Evolutionary conservation across 139 green algal genomes (phyloP).

Genomic region (Chloropicon primus): DNA sequence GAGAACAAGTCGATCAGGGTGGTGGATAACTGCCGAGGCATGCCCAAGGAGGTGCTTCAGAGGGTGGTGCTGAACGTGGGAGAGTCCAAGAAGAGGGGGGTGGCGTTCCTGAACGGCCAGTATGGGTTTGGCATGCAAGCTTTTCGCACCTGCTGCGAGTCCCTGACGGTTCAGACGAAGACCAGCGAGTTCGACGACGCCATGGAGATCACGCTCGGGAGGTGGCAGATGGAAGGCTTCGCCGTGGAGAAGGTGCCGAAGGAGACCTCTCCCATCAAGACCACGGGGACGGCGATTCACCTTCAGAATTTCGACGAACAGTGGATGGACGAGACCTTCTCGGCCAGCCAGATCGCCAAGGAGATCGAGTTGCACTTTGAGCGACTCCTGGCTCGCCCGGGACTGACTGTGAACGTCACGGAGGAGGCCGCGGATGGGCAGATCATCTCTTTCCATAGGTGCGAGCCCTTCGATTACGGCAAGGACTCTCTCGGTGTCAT

Average conservation of each 20-base stretch:
- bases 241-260: neutral
- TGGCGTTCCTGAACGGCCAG: slow-evolving; percentile 10
- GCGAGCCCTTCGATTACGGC: neutral
- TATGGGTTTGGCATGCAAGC: slow-evolving; percentile 12
- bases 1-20: neutral
- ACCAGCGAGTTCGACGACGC: neutral
- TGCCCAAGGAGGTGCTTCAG: slow-evolving; percentile 2
- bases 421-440: neutral
- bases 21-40: slow-evolving; percentile 10
- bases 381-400: neutral
- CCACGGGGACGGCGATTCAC: neutral
- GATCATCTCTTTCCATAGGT: neutral
- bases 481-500: neutral
- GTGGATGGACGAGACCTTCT: slow-evolving; percentile 4
- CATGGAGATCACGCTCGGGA: neutral
- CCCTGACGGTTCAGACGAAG: neutral
- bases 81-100: slow-evolving; percentile 4
- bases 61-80: slow-evolving; percentile 5
- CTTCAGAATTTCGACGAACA: slow-evolving; percentile 6
- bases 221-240: neutral
- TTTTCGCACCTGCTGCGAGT: slow-evolving; percentile 3
- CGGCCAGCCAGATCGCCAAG: neutral
- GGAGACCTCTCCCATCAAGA: neutral
- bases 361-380: slow-evolving; percentile 13
- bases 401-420: neutral